Evolutionary conservation across 495 filamentous ascomycete species (phyloP), one percentile per base, ranked within the genome.

Genomic region (Penicillium ochrochloron): DNA sequence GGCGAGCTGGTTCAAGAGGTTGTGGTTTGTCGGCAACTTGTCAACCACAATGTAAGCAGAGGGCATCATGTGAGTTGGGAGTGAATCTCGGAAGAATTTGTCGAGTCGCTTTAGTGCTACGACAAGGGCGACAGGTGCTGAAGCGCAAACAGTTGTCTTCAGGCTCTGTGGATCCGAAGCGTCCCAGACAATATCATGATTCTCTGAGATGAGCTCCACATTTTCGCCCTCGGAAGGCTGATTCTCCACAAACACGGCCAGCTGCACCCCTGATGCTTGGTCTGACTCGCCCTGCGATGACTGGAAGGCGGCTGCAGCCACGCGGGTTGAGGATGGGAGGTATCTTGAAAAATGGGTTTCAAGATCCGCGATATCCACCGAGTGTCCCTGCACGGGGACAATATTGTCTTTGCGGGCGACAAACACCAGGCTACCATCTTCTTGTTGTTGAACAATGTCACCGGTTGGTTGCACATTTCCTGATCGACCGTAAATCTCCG

Each of bases 51-150:
- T 54, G 50, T 79, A 81, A 0, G 67, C 64, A 29, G 71, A 74
- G 0, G 80, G 80, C 5, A 72, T 60, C 79, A 83, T 79, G 59
- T 81, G 78, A 0, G 76, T 73, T 12, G 78, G 77, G 3, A 79
- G 63, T 25, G 70, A 73, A 64, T 79, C 76, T 5, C 61, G 65
- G 25, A 74, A 67, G 34, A 73, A 78, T 35, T 77, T 80, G 66
- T 77, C 67, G 4, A 80, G 66, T 29, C 70, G 71, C 58, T 70
- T 76, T 27, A 80, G 39, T 8, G 70, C 67, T 1, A 68, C 53
- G 25, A 68, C 70, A 25, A 78, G 70, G 31, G 42, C 66, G 2
- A 64, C 52, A 0, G 76, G 37, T 11, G 76, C 68, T 0, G 48
- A 56, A 21, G 64, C 60, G 51, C 70, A 63, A 31, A 76, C 61